Evolutionary conservation across 306 rosid genomes (phyloP).

Genomic region (Ziziphus jujuba): DNA sequence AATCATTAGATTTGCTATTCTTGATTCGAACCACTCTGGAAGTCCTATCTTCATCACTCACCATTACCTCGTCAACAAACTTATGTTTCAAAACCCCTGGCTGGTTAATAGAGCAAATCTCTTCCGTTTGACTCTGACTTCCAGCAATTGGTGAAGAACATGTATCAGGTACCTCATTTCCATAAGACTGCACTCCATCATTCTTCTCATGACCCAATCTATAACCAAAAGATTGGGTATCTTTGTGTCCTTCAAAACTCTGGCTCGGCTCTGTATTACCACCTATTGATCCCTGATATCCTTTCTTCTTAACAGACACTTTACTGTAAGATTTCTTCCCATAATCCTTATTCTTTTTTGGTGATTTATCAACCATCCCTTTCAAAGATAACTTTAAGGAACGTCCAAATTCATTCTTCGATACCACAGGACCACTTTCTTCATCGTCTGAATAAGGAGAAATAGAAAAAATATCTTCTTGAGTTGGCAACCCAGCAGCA

Average conservation of each 20-base stretch:
- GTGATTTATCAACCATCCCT: constrained; percentile 65
- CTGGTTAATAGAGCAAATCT: constrained; percentile 46
- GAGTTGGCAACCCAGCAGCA: constrained; percentile 92
- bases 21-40: constrained; percentile 75
- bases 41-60: constrained; percentile 76
- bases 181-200: constrained; percentile 51
- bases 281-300: constrained; percentile 39
- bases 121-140: constrained; percentile 64
- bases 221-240: constrained; percentile 48
- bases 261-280: constrained; percentile 40
- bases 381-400: constrained; percentile 78
- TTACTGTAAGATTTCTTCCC: constrained; percentile 69
- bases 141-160: constrained; percentile 71
- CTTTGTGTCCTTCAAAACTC: constrained; percentile 64
- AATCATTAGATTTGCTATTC: constrained; percentile 52
- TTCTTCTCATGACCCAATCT: constrained; percentile 56
- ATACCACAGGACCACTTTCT: constrained; percentile 58
- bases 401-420: constrained; percentile 77
- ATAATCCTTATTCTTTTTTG: constrained; percentile 67
- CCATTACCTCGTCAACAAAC: constrained; percentile 94
- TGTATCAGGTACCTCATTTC: constrained; percentile 56
- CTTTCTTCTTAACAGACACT: constrained; percentile 61
- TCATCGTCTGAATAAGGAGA: constrained; percentile 95
- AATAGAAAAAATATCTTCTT: constrained; percentile 85
- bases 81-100: constrained; percentile 71